These are phyloP conservation scores for Coccomyxa sp. DNA, from an alignment of 139 green algal species.

Conservation along the genomic window DNA sequence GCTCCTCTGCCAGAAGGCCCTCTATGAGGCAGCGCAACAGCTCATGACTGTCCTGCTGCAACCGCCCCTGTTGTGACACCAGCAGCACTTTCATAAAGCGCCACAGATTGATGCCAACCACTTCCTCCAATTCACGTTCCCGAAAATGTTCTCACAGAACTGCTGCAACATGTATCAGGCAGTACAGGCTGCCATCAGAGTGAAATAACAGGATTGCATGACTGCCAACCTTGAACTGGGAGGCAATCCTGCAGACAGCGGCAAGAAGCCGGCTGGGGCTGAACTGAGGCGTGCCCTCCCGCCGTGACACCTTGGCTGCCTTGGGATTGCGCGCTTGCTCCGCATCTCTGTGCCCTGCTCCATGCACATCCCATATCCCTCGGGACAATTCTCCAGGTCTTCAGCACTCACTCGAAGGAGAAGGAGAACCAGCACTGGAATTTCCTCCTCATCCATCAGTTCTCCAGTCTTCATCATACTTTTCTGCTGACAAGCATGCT, in stretches of 20 bases:
- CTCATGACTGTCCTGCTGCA: conserved; percentile 72
- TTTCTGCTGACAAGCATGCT: not conserved
- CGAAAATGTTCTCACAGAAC: not conserved
- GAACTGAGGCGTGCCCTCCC: conserved; percentile 25
- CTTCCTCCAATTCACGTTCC: not conserved
- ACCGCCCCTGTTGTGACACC: conserved; percentile 28
- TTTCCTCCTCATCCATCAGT: not conserved
- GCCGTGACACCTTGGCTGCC: not conserved
- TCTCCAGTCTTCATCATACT: not conserved
- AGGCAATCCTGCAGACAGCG: conserved; percentile 47
- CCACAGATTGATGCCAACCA: not conserved
- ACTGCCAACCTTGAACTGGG: conserved; percentile 42
- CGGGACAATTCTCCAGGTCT: not conserved
- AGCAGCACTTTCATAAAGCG: not conserved
- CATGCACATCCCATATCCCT: not conserved
- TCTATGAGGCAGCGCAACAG: conserved; percentile 54
- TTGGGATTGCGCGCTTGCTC: not conserved
- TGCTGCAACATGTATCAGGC: not conserved
- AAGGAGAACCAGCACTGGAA: not conserved
- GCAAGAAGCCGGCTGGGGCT: conserved; percentile 58
- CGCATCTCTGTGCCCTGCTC: not conserved
- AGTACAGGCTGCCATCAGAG: not conserved
- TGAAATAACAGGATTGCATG: not conserved
- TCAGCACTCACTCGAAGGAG: not conserved
- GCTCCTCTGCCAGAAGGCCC: conserved; percentile 40